Base-by-base conservation (phyloP, 139 green algal genomes). In the Astrephomene gubernaculifera region DNA sequence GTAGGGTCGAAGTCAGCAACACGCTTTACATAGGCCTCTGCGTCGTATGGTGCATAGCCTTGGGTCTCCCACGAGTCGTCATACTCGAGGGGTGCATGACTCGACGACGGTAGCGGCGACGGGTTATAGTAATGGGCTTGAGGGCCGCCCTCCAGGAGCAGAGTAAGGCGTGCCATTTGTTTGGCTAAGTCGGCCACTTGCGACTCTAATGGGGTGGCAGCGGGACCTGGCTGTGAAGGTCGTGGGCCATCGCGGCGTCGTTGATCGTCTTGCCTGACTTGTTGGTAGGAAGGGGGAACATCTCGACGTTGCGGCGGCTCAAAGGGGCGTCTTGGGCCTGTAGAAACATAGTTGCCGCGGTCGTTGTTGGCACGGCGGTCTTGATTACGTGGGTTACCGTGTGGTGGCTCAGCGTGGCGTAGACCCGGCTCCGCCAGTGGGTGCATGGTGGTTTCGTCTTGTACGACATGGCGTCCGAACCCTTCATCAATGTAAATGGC, bases 401-500 rank as follows among this genome's bases (percentile, higher is more conserved):
- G 49, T 57, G 49, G 49, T 57, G 49, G 49, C 12, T 25, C 49
- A 57, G n/a, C n/a, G n/a, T n/a, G n/a, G n/a, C n/a, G n/a, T n/a
- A n/a, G n/a, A n/a, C n/a, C n/a, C n/a, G n/a, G n/a, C n/a, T n/a
- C n/a, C n/a, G n/a, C n/a, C n/a, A n/a, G n/a, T n/a, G n/a, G n/a
- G n/a, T n/a, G n/a, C n/a, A 57, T 25, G 12, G 35, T 4, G 17
- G 65, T 35, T 4, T 29, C 36, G 9, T 52, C 65, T 9, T 9
- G 10, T 8, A 12, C 21, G 9, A 14, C 29, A 8, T 72, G 65
- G 10, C 65, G 65, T 45, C 7, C 35, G 4, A 74, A 5, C 38
- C 68, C 71, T 24, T 79, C 71, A 17, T 45, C 64, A 17, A 79
- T 31, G 45, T 79, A 79, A 10, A 79, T 79, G 31, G 71, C 71